phyloP scores from a whole-genome alignment of 768 basidiomycete genomes.

The Tubosaeta sp. region DNA sequence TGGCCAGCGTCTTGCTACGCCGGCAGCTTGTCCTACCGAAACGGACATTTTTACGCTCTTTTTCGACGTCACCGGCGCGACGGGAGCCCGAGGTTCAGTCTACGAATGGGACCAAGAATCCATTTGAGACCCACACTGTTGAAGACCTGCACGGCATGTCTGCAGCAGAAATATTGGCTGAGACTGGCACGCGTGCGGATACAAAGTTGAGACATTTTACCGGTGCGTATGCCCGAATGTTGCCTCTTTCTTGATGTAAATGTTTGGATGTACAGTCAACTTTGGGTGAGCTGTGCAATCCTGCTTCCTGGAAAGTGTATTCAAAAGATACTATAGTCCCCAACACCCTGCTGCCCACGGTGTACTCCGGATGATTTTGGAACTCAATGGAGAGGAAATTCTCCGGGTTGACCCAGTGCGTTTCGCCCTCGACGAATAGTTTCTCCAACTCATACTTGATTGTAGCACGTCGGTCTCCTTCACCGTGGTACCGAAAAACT shows the following conservation, averaged over 20 bases:
- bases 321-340: conserved; percentile 36
- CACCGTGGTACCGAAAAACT: conserved; percentile 98
- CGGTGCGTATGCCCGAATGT: conserved; percentile 44
- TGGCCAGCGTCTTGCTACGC: conserved; percentile 67
- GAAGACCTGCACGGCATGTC: conserved; percentile 82
- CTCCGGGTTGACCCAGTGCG: conserved; percentile 79
- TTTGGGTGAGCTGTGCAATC: conserved; percentile 58
- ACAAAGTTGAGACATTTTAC: conserved; percentile 91
- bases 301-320: not conserved
- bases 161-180: conserved; percentile 75
- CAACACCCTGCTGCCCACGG: conserved; percentile 99
- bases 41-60: conserved; percentile 22
- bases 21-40: conserved; percentile 45
- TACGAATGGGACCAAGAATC: conserved; percentile 37
- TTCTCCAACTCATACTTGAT: conserved; percentile 7
- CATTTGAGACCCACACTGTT: conserved; percentile 67
- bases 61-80: conserved; percentile 23
- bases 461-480: conserved; percentile 87
- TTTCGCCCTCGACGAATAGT: not conserved
- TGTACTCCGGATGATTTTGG: conserved; percentile 94
- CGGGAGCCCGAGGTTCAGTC: conserved; percentile 24
- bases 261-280: conserved; percentile 59
- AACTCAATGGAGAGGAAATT: conserved; percentile 96
- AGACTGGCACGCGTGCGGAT: conserved; percentile 67
- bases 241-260: conserved; percentile 6